Percentiles rank a stretch among this genome's conserved stretches.
These are phyloP conservation scores for Claviceps sorghi DNA, from an alignment of 2,329 filamentous ascomycete genomes.

Conservation along the genomic window DNA sequence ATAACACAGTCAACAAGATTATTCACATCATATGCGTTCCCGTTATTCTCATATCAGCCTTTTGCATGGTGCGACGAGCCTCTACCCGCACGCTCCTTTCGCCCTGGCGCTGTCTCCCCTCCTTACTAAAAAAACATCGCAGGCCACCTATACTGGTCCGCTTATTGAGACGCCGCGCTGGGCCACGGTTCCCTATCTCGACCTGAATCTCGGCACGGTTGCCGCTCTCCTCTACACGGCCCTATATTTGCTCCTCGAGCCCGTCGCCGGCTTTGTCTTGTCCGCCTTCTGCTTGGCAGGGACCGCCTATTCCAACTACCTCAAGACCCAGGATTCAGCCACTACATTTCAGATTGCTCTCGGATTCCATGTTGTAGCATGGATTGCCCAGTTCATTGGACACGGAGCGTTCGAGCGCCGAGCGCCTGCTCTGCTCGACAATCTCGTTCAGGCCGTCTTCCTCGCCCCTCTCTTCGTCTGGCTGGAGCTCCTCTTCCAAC, in stretches of 20 bases:
- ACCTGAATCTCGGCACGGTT: constrained; percentile 52
- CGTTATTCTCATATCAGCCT: constrained; percentile 54
- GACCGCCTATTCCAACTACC: constrained; percentile 61
- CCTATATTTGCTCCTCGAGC: constrained; percentile 84
- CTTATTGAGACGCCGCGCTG: constrained; percentile 51
- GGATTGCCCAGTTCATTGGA: constrained; percentile 83
- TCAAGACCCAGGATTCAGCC: constrained; percentile 43
- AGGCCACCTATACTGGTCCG: constrained; percentile 49
- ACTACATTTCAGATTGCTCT: constrained; percentile 43
- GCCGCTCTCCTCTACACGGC: constrained; percentile 53
- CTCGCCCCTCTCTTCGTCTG: constrained; percentile 94
- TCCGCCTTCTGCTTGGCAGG: constrained; percentile 61
- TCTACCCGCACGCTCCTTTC: constrained; percentile 1
- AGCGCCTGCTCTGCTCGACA: constrained; percentile 80
- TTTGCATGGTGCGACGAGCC: constrained; percentile 48
- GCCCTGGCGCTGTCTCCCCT: background rate
- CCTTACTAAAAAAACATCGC: constrained; percentile 5
- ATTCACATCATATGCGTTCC: constrained; percentile 75
- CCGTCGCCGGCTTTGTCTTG: constrained; percentile 70
- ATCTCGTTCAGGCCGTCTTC: constrained; percentile 80
- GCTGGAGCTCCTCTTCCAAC: constrained; percentile 80
- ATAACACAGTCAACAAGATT: constrained; percentile 59
- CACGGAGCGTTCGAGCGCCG: constrained; percentile 81
- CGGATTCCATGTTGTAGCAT: constrained; percentile 56
- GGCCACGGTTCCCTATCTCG: constrained; percentile 52